Conservation (phyloP, 2,329 filamentous ascomycete genomes). For the Sporothrix pallida region DNA sequence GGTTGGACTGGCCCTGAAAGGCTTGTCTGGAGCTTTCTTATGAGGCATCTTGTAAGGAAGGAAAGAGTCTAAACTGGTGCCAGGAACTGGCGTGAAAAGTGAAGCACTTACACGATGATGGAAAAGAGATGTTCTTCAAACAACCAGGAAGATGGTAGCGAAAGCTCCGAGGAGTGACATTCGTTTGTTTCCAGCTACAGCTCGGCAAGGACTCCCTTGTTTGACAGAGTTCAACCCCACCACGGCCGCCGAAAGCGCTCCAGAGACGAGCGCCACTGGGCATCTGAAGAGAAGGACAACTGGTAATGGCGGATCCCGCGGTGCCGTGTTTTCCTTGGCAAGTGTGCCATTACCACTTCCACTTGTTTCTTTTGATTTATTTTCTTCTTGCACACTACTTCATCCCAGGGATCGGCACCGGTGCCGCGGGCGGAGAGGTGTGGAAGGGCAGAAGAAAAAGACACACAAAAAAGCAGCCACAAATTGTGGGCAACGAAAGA, state of each 20-base stretch:
- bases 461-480: background rate
- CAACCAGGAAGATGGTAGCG: background rate
- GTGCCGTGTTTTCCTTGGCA: constrained; percentile 17
- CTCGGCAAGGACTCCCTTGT: background rate
- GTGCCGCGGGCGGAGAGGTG: constrained; percentile 14
- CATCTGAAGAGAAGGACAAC: too few species aligned
- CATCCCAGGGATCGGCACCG: constrained; percentile 19
- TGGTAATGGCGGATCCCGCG: constrained; percentile 3
- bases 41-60: background rate
- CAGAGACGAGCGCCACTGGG: background rate
- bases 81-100: constrained; percentile 4
- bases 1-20: constrained; percentile 10
- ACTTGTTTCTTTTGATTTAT: background rate
- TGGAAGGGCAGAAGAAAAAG: background rate
- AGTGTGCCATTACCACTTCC: background rate
- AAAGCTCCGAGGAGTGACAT: background rate
- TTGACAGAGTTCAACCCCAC: background rate
- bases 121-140: too few species aligned
- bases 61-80: background rate
- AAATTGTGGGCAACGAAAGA: background rate
- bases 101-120: too few species aligned
- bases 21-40: background rate
- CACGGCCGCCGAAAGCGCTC: constrained; percentile 15
- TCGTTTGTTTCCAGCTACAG: too few species aligned
- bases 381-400: background rate